Evolutionary conservation across 1,284 basidiomycete genomes (phyloP), one percentile per base, ranked within the genome.

Genomic region (Volvariella surrecta): DNA sequence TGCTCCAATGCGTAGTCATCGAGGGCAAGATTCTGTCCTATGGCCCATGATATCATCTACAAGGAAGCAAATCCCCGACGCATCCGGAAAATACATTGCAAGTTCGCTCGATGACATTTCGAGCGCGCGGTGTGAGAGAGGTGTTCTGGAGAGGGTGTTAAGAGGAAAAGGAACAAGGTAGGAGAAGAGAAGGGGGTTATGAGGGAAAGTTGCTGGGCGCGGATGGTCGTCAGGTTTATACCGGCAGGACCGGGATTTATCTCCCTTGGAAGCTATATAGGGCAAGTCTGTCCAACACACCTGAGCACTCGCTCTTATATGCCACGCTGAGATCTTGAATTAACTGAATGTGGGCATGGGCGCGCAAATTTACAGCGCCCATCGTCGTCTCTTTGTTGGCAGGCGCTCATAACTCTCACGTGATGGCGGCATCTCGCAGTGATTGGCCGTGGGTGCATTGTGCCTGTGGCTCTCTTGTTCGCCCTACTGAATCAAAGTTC

Each of bases 161-260:
- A 40, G 32, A 38, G n/a, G 20, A 20, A 31, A 34, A 34, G 40
- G 22, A 37, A 46, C 22, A 47, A 35, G 40, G 44, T 24, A 30
- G 42, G 43, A 45, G 48, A 40, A 49, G 39, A 48, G 50, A 50
- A 39, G 46, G 43, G 50, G 44, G 43, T 44, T 40, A 52, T 48
- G 53, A 48, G 40, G 49, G 46, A 45, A 31, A 42, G 50, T 44
- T 45, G 44, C 49, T 54, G 56, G 54, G 57, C 55, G 55, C 52
- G 45, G 48, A 56, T 55, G 55, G 56, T 55, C 54, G 55, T 48
- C 53, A 59, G 52, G 56, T 60, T 59, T 61, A 58, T 61, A 54
- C 60, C 58, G 58, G 52, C 57, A 41, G 52, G 49, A 50, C 50
- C 59, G 60, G 59, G 52, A 60, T 58, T 58, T 48, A 42, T 45